Evolutionary conservation across 2,329 filamentous ascomycete genomes (phyloP), one percentile per base, ranked within the genome.

Genomic region (Aspergillus melleus): DNA sequence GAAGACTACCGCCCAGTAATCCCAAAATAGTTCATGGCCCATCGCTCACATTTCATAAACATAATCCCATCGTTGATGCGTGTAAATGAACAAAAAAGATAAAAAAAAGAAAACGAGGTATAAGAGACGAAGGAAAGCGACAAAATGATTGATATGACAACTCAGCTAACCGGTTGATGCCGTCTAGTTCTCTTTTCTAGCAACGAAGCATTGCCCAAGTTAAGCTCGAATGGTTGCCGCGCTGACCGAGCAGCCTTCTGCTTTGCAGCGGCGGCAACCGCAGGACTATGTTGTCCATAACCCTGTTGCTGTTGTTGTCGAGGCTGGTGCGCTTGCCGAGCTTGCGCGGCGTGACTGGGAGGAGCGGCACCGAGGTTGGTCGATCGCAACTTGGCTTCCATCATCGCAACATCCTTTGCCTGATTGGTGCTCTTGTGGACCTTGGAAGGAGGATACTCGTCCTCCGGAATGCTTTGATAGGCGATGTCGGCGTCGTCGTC

Each of bases 211-310:
- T 95, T 95, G 65, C 96, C 92, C 42, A 99, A 80, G 71, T 88
- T 97, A 51, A 99, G 84, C 77, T 99, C 95, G 67, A 99, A 99
- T 0, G 90, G 88, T 32, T 91, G 92, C 76, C 89, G 90, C 67
- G 90, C 87, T 63, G 86, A 84, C 32, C 85, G 82, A 49, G 88
- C 86, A 46, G 95, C 91, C 71, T 92, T 91, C 70, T 91, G 88
- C 68, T 90, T 89, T 3, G 92, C 93, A 0, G 93, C 92, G 0
- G 90, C 89, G 0, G 93, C 91, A 0, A 97, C 90, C 1, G 89
- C 83, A 0, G 93, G 86, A 55, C 90, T 94, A 72, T 97, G 94
- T 72, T 96, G 92, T 2, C 92, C 93, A 68, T 96, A 97, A 0
- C 93, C 93, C 55, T 86, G 73, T 55, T 9, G 30, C 12, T 10